phyloP scores from a whole-genome alignment of 1,139 yeast genomes.

The Waltiozyma sp. region DNA sequence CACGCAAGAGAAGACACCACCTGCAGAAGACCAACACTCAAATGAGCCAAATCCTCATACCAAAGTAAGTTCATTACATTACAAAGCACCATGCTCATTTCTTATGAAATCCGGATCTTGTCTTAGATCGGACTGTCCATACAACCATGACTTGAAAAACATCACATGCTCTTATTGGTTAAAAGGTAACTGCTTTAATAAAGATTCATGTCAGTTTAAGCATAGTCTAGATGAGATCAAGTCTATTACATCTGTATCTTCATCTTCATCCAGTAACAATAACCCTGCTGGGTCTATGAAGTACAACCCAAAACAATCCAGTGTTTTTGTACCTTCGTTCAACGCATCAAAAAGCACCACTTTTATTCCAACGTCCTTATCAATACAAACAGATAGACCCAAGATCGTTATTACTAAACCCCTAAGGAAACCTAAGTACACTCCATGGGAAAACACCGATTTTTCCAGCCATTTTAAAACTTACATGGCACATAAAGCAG shows the following conservation, averaged over 20 bases:
- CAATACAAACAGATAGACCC: neutral
- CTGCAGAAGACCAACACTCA: neutral
- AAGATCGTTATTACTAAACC: conserved; percentile 12
- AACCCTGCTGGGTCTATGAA: conserved; percentile 2
- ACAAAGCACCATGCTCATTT: conserved; percentile 25
- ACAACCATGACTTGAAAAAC: conserved; percentile 29
- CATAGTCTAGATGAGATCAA: conserved; percentile 18
- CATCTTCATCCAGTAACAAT: conserved; percentile 1
- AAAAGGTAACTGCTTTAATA: conserved; percentile 30
- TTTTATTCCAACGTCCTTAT: conserved; percentile 4
- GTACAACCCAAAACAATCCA: conserved; percentile 1
- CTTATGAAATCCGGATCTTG: conserved; percentile 29
- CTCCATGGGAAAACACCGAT: conserved; percentile 25
- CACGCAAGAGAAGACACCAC: conserved; percentile 1
- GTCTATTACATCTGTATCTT: neutral
- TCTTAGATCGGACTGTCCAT: conserved; percentile 30
- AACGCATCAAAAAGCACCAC: conserved; percentile 2
- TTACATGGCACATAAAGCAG: conserved; percentile 8
- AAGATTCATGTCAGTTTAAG: conserved; percentile 26
- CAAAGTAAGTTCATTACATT: conserved; percentile 7
- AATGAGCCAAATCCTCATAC: neutral
- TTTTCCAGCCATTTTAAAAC: conserved; percentile 4
- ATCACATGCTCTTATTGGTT: conserved; percentile 34
- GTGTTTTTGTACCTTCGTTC: conserved; percentile 1
- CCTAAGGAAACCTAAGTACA: conserved; percentile 19